phyloP scores from a whole-genome alignment of 306 rosid genomes.

The Prunus armeniaca region DNA sequence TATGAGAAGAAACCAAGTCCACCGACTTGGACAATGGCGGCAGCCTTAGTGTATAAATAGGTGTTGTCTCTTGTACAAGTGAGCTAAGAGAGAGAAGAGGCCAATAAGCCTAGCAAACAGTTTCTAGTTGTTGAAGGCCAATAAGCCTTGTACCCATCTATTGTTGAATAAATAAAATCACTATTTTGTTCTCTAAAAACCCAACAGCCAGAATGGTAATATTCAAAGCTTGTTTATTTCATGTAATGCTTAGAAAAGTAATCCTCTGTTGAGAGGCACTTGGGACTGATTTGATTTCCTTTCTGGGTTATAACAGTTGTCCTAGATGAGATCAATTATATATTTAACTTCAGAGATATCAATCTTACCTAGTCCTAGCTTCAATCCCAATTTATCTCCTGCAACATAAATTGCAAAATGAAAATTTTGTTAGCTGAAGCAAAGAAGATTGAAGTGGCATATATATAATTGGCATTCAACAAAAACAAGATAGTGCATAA shows the following conservation, averaged over 20 bases:
- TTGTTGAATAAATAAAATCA: no score
- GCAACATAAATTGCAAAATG: constrained; percentile 12
- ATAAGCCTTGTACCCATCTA: no score
- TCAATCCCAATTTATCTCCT: constrained; percentile 3
- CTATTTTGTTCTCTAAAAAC: no score
- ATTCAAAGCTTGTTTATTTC: neutral
- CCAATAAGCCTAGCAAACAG: no score
- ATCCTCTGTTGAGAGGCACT: neutral
- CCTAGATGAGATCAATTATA: neutral
- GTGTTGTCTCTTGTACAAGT: no score
- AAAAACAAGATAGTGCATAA: neutral
- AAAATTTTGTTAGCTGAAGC: constrained; percentile 1
- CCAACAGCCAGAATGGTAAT: neutral
- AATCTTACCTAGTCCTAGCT: constrained; percentile 46
- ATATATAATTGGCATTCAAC: neutral
- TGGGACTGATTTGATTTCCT: neutral
- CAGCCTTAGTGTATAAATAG: no score
- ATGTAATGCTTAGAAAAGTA: neutral
- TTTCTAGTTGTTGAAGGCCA: no score
- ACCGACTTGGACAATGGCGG: no score
- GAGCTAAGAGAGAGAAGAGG: no score
- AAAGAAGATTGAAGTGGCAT: neutral
- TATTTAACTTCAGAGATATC: neutral
- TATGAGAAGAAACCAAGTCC: no score
- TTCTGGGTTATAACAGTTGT: neutral